Evolutionary conservation across 2,329 filamentous ascomycete genomes (phyloP), one percentile per base, ranked within the genome.

Genomic region (Zasmidium cellare): DNA sequence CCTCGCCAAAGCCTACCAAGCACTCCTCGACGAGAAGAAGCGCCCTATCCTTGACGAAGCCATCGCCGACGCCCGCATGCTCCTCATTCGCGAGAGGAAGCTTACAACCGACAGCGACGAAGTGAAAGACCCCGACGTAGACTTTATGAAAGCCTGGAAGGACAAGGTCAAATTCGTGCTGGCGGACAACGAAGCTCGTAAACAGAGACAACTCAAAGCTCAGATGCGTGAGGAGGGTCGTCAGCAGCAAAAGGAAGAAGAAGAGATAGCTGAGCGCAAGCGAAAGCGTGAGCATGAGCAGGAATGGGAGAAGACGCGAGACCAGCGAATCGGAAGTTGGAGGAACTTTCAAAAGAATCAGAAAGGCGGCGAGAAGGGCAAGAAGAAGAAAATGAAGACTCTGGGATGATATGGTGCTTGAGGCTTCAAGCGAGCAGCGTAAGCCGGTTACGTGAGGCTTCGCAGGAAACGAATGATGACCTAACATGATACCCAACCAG

Each of bases 141-240:
- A 90, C 49, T 97, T 97, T 72, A 87, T 87, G 65, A 84, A 83
- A 67, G 87, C 89, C 72, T 99, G 94, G 94, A 86, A 90, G 66
- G 87, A 92, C 73, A 97, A 97, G 84, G 86, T 91, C 12, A 89
- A 91, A 67, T 85, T 88, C 71, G 94, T 99, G 46, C 84, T 99
- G 65, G 86, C 97, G 69, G 94, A 99, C 70, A 93, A 96, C 72
- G 94, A 97, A 78, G 84, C 92, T 69, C 84, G 94, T 53, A 82
- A 91, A 55, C 82, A 90, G 59, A 84, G 92, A 65, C 92, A 96
- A 81, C 76, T 93, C 73, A 96, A 96, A 79, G 94, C 90, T 44
- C 90, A 94, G 80, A 89, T 99, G 87, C 91, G 96, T 76, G 94
- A 99, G 75, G 93, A 99, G 75, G 94, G 94, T 6, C 83, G 94